Evolutionary conservation across 345 rosid genomes (phyloP), one percentile per base, ranked within the genome.

Genomic region (Eucalyptus brandiana): DNA sequence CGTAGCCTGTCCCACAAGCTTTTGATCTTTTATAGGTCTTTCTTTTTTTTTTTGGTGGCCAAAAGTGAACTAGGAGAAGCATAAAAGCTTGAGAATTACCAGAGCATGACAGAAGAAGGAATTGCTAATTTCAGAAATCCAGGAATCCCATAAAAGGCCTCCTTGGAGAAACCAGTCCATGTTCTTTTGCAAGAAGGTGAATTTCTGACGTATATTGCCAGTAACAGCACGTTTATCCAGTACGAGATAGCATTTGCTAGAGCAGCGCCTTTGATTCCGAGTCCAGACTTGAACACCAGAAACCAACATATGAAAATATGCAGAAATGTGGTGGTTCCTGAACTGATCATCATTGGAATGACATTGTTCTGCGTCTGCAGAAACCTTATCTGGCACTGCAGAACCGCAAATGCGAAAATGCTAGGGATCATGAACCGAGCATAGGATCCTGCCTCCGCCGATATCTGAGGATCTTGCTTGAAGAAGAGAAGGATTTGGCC

Each of bases 181-280:
- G 83, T 76, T 37, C 83, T 76, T 40, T 76, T 76, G 24, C 83
- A 76, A 40, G 83, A 37, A 23, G 26, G 83, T 40, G 83, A 76
- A 76, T 37, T 37, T 37, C 28, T 37, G 45, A 76, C 28, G 42
- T 37, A 76, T 37, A 76, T 76, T 21, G 83, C 83, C 16, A 76
- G 15, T 21, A 76, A 76, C 83, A 37, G 28, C 15, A 76, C 45
- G 5, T 76, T 76, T 76, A 76, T 76, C 83, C 47, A 76, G 45
- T 76, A 37, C 5, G 83, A 94, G 15, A 92, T 87, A 7, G 93
- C 88, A 14, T 87, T 90, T 1, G 96, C 94, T 47, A 92, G n/a
- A 9, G 97, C 95, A 89, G 95, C 96, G 21, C 97, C 96, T 90
- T 86, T 93, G 83, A 30, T 89, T n/a, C 95, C 95, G 44, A 94